Evolutionary conservation across 306 rosid species (phyloP).

Genomic region (Pueraria montana): DNA sequence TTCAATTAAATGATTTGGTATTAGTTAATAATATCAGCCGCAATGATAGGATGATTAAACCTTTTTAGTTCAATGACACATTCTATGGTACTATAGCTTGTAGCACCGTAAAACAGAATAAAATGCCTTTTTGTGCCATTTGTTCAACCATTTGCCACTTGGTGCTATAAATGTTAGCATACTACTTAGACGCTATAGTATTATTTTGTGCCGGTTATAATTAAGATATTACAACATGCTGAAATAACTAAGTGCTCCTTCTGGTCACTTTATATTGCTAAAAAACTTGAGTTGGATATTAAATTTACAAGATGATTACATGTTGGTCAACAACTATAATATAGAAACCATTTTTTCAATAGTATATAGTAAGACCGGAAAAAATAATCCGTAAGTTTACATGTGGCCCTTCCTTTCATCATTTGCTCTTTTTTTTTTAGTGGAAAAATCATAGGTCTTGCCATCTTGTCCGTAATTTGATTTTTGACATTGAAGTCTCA

Average conservation of each 20-base stretch:
- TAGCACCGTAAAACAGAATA: conserved; percentile 16
- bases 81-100: not conserved
- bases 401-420: not conserved
- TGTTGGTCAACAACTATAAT: not conserved
- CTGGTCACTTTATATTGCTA: not conserved
- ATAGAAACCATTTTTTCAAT: not conserved
- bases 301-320: not conserved
- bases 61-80: not conserved
- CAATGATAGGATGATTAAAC: not conserved
- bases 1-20: conserved; percentile 24
- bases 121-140: not conserved
- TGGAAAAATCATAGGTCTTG: conserved; percentile 37
- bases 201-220: conserved; percentile 12
- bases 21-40: not conserved
- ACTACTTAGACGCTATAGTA: not conserved
- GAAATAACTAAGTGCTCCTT: not conserved
- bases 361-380: not conserved
- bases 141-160: not conserved
- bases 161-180: conserved; percentile 19
- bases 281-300: not conserved
- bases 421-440: conserved; percentile 10
- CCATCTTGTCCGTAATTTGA: conserved; percentile 37
- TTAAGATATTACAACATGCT: not conserved
- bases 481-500: not conserved
- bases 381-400: not conserved